A percentile compares a stretch with the other conserved stretches of the same genome.
Evolutionary conservation across 2,329 filamentous ascomycete genomes (phyloP).

Genomic region (Berkeleyomyces rouxiae): DNA sequence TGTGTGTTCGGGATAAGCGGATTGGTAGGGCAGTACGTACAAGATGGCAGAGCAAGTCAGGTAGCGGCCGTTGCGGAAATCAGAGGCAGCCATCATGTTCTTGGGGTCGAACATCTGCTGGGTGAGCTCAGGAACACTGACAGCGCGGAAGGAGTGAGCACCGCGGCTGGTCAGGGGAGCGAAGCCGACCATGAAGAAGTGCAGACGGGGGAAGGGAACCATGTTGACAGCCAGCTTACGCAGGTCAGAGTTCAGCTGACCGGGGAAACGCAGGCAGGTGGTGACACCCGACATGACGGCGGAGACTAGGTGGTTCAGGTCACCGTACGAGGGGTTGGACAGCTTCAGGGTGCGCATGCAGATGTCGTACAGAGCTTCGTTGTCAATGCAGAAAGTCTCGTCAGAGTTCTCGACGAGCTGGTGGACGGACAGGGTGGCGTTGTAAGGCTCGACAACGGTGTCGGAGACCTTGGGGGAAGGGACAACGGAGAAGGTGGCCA

Average conservation of each 20-base stretch:
- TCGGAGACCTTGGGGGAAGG: constrained; percentile 99
- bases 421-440: constrained; percentile 96
- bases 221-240: constrained; percentile 99
- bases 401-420: constrained; percentile 99
- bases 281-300: constrained; percentile 99
- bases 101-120: constrained; percentile 99
- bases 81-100: constrained; percentile 99
- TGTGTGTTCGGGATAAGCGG: too few relatives aligned
- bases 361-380: constrained; percentile 99
- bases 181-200: constrained; percentile 99
- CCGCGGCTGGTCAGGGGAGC: constrained; percentile 80
- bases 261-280: constrained; percentile 96
- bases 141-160: constrained; percentile 89
- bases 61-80: constrained; percentile 99
- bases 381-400: constrained; percentile 99
- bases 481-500: constrained; percentile 98
- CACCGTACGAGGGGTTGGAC: constrained; percentile 93
- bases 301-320: constrained; percentile 98
- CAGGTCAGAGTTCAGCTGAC: constrained; percentile 98
- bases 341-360: constrained; percentile 99
- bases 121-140: constrained; percentile 93
- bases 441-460: constrained; percentile 99
- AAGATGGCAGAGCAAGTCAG: constrained; percentile 99
- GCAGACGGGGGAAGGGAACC: constrained; percentile 98
- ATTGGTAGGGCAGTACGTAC: constrained; percentile 29